Base-by-base conservation (phyloP, 768 basidiomycete species). In the Boletus rubropictus region DNA sequence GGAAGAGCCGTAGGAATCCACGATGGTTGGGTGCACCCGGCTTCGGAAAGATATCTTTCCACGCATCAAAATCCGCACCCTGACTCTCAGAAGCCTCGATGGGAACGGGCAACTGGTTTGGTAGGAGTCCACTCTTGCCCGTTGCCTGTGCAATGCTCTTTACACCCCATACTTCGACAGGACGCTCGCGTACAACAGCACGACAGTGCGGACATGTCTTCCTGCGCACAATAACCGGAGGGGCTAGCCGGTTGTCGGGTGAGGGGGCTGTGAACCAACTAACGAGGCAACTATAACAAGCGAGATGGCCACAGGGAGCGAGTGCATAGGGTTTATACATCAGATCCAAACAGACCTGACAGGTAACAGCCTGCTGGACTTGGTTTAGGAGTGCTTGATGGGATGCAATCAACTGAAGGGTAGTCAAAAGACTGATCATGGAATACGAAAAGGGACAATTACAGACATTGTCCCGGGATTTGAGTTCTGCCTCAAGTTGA, bases 261-360 rank as follows among this genome's bases (percentile, higher is more conserved):
- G 65, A 65, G 21, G 72, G 61, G 29, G 75, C 72, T 4, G 76
- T 81, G 63, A 90, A 91, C 88, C 88, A 91, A 28, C 74, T 73
- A 15, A 89, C 73, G 10, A 91, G 79, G 57, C 88, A 89, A 14
- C 65, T 59, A 49, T 88, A 77, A 56, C 86, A 89, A 3, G 79
- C 78, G 39, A 85, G 69, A 51, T 88, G 86, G 5, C 87, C 86
- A 48, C 86, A 89, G 1, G 86, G 86, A 0, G 83, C 74, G 17
- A 88, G 77, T 0, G 85, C 80, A 52, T 79, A 89, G 0, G 88
- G 86, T 52, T 77, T 79, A 61, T 84, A 72, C 62, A 90, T 72
- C 20, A 86, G 68, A 55, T 88, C 86, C 22, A 89, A 70, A 58
- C 88, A 90, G 51, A 90, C 82, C 62, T 89, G 84, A 50, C 88